Conservation (phyloP, 345 rosid species). For the Reutealis trisperma region DNA sequence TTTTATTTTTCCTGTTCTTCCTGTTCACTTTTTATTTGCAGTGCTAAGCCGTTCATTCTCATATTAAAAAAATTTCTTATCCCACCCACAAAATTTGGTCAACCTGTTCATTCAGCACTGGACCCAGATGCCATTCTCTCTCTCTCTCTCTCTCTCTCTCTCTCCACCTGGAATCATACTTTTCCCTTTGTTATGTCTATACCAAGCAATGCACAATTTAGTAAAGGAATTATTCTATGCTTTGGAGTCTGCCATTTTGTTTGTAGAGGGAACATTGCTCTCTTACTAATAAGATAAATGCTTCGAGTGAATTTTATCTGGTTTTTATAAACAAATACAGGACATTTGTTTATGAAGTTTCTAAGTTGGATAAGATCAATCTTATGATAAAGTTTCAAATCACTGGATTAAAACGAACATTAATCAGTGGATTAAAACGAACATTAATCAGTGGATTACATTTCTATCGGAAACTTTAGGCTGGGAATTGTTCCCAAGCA, state of each 20-base stretch:
- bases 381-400: not conserved
- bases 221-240: not conserved
- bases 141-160: not conserved
- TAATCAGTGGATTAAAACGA: not conserved
- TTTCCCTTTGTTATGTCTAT: slow-evolving; percentile 3
- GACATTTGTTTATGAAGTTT: not conserved
- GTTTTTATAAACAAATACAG: not conserved
- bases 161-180: slow-evolving; percentile 6
- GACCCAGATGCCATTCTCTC: not conserved
- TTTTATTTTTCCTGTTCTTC: not conserved
- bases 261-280: not conserved
- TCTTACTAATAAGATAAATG: too few relatives aligned
- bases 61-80: not conserved
- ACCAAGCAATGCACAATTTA: not conserved
- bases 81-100: not conserved
- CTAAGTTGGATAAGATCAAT: not conserved
- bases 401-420: not conserved
- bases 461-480: not conserved
- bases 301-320: not conserved
- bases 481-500: not conserved
- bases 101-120: not conserved
- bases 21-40: not conserved
- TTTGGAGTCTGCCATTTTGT: not conserved
- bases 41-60: not conserved
- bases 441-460: not conserved